Percentiles rank a stretch among this genome's conserved stretches.
phyloP scores from a whole-genome alignment of 345 rosid species.

The Syzygium oleosum region DNA sequence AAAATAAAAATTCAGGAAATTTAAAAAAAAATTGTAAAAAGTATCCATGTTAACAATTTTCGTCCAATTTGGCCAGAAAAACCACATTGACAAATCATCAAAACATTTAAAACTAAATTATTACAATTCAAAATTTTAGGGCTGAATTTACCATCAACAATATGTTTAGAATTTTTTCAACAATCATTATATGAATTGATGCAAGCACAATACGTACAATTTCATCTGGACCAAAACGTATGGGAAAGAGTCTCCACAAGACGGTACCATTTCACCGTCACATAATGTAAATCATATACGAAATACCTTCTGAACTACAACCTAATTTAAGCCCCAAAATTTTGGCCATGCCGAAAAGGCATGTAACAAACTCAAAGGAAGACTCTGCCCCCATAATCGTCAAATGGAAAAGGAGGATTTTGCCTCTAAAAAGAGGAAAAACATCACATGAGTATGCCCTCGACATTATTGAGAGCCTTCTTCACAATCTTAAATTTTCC shows the following conservation, averaged over 20 bases:
- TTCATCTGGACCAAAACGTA: background rate
- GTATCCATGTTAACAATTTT: background rate
- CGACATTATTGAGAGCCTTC: slow-evolving; percentile 63
- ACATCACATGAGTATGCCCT: slow-evolving; percentile 59
- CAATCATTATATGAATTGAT: background rate
- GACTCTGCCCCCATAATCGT: background rate
- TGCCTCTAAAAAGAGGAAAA: background rate
- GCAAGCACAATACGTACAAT: background rate
- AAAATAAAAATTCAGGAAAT: too few species aligned
- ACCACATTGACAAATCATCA: background rate
- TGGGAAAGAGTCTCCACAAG: background rate
- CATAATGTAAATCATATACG: background rate
- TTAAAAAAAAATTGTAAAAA: background rate
- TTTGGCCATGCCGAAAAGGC: background rate
- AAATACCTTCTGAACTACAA: background rate
- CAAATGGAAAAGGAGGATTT: background rate
- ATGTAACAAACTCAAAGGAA: background rate
- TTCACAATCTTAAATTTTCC: slow-evolving; percentile 55
- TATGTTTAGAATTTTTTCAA: background rate
- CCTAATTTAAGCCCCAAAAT: background rate
- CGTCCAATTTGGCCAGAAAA: fast-evolving
- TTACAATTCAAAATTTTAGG: background rate
- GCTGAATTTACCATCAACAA: fast-evolving
- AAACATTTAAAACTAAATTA: background rate
- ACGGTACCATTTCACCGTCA: background rate